These are phyloP conservation scores for Populus alba DNA, from an alignment of 345 rosid genomes.

Conservation along the genomic window DNA sequence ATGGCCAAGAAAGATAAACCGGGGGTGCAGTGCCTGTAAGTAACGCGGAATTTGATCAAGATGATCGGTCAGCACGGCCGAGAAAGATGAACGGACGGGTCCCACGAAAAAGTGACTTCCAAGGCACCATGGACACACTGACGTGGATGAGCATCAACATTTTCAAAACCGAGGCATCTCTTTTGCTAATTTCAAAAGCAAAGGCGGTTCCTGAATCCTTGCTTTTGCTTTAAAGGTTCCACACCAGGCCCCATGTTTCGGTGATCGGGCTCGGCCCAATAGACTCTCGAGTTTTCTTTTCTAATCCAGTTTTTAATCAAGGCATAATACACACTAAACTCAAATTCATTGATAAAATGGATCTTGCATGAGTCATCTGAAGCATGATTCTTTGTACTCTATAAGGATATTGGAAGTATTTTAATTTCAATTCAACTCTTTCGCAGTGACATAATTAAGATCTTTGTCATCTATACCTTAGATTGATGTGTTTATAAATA, in stretches of 20 bases:
- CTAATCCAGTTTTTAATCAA: neutral
- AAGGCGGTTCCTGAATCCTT: constrained; percentile 10
- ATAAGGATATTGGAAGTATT: too few relatives aligned
- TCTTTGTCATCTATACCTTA: neutral
- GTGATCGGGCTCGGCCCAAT: constrained; percentile 3
- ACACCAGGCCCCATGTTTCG: neutral
- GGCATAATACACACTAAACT: neutral
- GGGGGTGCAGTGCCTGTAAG: neutral
- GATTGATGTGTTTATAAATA: neutral
- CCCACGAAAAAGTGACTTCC: constrained; percentile 25
- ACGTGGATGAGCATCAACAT: constrained; percentile 25
- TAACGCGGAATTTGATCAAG: neutral
- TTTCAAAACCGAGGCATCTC: neutral
- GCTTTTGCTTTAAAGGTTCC: constrained; percentile 13
- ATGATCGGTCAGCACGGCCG: neutral
- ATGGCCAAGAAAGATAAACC: too few relatives aligned
- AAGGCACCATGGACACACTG: constrained; percentile 20
- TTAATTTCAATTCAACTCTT: too few relatives aligned
- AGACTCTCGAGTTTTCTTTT: neutral
- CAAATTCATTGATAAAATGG: too few relatives aligned
- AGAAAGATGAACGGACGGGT: neutral
- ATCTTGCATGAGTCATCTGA: too few relatives aligned
- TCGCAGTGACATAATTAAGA: too few relatives aligned
- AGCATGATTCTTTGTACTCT: too few relatives aligned
- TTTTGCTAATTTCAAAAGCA: constrained; percentile 22